A percentile compares a stretch with the other conserved stretches of the same genome.
Conservation (phyloP, 495 filamentous ascomycete genomes). For the Aspergillus steynii region DNA sequence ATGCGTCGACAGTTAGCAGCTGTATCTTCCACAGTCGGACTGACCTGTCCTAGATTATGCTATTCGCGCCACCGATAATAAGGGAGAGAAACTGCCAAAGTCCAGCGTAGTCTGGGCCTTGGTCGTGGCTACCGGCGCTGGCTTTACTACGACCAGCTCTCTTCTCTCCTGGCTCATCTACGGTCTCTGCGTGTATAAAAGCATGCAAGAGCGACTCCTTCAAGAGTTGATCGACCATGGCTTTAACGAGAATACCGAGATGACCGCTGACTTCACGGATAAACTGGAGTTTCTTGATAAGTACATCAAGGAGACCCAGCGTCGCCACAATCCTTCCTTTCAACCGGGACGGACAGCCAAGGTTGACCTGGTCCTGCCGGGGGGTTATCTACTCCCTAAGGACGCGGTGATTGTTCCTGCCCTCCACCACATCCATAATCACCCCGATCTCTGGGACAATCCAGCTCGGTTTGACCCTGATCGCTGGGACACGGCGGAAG, state of each 20-base stretch:
- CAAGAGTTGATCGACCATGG: conserved; percentile 56
- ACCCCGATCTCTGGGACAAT: conserved; percentile 52
- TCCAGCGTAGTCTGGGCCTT: conserved; percentile 31
- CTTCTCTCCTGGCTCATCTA: conserved; percentile 58
- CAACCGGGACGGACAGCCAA: conserved; percentile 55
- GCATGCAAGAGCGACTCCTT: conserved; percentile 51
- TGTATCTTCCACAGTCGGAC: neutral
- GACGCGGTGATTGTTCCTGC: conserved; percentile 49
- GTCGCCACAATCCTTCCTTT: conserved; percentile 56
- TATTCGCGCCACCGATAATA: conserved; percentile 48
- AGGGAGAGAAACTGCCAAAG: conserved; percentile 52
- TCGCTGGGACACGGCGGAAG: conserved; percentile 52
- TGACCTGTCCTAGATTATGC: conserved; percentile 39
- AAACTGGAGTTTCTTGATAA: conserved; percentile 50
- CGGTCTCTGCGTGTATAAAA: conserved; percentile 45
- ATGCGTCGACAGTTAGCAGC: neutral
- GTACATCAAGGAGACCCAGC: conserved; percentile 59
- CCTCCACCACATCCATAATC: conserved; percentile 54
- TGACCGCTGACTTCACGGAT: conserved; percentile 41
- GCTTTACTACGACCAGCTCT: conserved; percentile 54
- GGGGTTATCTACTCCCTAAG: conserved; percentile 53
- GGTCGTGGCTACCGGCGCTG: conserved; percentile 46
- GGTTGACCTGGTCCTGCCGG: conserved; percentile 52
- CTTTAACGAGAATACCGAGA: conserved; percentile 33
- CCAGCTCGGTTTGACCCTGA: conserved; percentile 54